phyloP scores from a whole-genome alignment of 2,329 filamentous ascomycete species.

The Apiospora kogelbergensis region DNA sequence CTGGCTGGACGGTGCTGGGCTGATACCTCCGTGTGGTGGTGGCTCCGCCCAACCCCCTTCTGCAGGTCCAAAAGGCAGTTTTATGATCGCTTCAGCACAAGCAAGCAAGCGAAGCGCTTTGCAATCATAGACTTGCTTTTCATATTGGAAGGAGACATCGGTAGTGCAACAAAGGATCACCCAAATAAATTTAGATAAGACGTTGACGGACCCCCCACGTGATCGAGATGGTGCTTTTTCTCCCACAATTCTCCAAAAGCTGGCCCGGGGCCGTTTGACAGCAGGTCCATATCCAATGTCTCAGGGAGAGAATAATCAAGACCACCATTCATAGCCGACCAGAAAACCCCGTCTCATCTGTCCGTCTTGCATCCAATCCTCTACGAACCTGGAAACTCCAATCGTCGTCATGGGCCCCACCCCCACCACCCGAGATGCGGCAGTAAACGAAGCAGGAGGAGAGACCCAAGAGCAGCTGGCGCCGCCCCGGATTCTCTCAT shows the following conservation, averaged over 20 bases:
- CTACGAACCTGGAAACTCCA: not conserved
- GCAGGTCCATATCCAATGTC: not conserved
- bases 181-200: not conserved
- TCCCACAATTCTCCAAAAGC: not conserved
- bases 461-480: too few species aligned
- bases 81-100: too few species aligned
- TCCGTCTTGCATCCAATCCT: too few species aligned
- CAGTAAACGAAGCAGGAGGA: not conserved
- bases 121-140: too few species aligned
- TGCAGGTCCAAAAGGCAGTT: too few species aligned
- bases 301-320: too few species aligned
- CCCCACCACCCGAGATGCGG: not conserved
- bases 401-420: not conserved
- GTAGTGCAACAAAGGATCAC: not conserved
- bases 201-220: not conserved
- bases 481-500: slow-evolving; percentile 23
- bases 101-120: too few species aligned
- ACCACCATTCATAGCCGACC: too few species aligned
- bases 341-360: too few species aligned
- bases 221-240: not conserved
- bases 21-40: not conserved
- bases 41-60: too few species aligned
- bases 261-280: not conserved
- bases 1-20: not conserved
- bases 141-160: too few species aligned